Evolutionary conservation across 176 grass and related monocot species (phyloP).

Genomic region (Microstegium vimineum): DNA sequence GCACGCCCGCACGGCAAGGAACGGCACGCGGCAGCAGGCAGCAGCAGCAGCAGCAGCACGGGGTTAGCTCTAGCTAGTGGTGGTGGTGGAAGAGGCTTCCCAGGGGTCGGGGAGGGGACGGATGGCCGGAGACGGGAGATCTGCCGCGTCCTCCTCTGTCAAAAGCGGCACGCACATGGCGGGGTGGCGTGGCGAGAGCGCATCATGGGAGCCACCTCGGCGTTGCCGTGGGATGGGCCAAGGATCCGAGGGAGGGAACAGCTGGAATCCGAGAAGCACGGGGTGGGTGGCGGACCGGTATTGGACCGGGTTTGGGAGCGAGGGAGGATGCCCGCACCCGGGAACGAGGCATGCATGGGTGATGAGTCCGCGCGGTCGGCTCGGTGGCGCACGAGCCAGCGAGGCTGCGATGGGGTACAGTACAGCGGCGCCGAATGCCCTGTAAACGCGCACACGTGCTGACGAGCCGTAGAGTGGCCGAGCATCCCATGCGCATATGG

Average conservation of each 20-base stretch:
- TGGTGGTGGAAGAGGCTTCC: neutral
- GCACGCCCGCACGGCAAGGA: slow-evolving; percentile 10
- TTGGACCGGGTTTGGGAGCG: neutral
- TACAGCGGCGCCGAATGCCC: neutral
- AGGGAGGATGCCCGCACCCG: slow-evolving; percentile 2
- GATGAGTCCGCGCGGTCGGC: neutral
- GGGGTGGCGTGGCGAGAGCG: slow-evolving; percentile 29
- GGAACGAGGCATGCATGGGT: too few species aligned
- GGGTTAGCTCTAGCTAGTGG: neutral
- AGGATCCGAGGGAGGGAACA: slow-evolving; percentile 36
- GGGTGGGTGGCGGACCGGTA: neutral
- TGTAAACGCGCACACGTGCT: slow-evolving; percentile 1
- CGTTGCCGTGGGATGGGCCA: slow-evolving; percentile 18
- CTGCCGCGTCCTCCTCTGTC: neutral
- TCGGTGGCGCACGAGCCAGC: slow-evolving; percentile 2
- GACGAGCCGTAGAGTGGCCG: neutral
- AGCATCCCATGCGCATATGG: neutral
- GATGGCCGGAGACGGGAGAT: neutral
- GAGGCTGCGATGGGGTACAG: neutral
- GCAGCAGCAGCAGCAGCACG: neutral
- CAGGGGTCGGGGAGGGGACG: neutral
- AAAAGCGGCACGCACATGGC: slow-evolving; percentile 36
- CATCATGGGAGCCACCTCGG: slow-evolving; percentile 41
- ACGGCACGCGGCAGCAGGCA: neutral
- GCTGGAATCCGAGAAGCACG: slow-evolving; percentile 39